Evolutionary conservation across 768 basidiomycete genomes (phyloP), one percentile per base, ranked within the genome.

Genomic region (Leccinum obscurum): DNA sequence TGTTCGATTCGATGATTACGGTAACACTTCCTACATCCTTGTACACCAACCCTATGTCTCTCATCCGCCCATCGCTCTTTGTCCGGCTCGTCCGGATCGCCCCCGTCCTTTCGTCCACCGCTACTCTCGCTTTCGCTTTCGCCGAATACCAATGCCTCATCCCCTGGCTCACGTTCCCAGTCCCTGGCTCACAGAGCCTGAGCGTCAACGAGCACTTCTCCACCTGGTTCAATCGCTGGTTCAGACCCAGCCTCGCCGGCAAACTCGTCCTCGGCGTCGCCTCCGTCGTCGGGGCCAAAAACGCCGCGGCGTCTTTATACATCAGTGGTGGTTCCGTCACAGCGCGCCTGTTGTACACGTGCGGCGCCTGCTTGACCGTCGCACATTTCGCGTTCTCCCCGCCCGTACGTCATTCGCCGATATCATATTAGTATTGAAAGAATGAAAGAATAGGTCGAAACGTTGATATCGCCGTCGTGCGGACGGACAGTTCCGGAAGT

Each of bases 321-420:
- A n/a, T 1, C 46, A 6, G 22, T 22, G 22, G 46, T 3, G 6
- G 9, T 6, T 17, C 22, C 46, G 22, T 28, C 17, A 10, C 6
- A 0, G 28, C 26, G 28, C 17, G 28, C 51, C 7, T 3, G 4
- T 46, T 53, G 48, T 60, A 54, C 24, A 54, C 37, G 30, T 56
- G 53, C 24, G 62, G 55, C 4, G 57, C 55, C 37, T 37, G 22
- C 51, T 57, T 63, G 15, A 55, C 62, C 15, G 13, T 63, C 10
- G 59, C 39, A 7, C 62, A 60, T 46, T 60, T 60, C 35, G 62
- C 46, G 30, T 61, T 53, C 26, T 52, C 52, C 15, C 52, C 37
- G 10, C 11, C 34, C 17, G 56, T 57, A 61, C 28, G 30, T 37
- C 30, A 3, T 30, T n/a, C 9, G 15, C 39, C 17, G 3, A 17